These are phyloP conservation scores for Albugo candida DNA, from an alignment of 352 stramenopile species.

Conservation along the genomic window DNA sequence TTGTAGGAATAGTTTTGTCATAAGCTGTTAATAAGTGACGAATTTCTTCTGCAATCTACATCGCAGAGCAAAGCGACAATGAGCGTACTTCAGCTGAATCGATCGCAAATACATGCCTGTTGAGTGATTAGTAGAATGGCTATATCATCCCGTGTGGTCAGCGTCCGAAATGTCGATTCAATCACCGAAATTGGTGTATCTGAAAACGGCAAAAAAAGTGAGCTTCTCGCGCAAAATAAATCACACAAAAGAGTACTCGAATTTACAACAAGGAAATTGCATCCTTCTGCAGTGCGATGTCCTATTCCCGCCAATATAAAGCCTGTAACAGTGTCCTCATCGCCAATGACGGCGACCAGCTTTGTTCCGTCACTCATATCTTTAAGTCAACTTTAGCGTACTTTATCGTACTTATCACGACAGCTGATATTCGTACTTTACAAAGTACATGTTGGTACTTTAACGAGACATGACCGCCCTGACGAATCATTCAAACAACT, in stretches of 20 bases:
- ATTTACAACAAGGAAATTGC: conserved; percentile 97
- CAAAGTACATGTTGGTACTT: no score
- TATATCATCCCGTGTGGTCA: conserved; percentile 90
- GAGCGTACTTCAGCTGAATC: background rate
- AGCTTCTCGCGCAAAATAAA: conserved; percentile 2
- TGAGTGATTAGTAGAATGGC: conserved; percentile 99
- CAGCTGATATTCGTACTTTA: no score
- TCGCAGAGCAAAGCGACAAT: background rate
- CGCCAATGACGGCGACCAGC: conserved; percentile 73
- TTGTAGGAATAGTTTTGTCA: conserved; percentile 94
- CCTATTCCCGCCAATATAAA: conserved; percentile 95
- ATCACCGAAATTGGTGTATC: conserved; percentile 80
- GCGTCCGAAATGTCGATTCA: conserved; percentile 82
- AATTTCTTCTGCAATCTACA: conserved; percentile 91
- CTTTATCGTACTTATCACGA: no score
- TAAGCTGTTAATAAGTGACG: conserved; percentile 96
- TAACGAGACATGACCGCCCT: background rate
- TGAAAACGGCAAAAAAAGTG: conserved; percentile 6
- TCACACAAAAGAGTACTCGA: conserved; percentile 23
- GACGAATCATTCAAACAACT: conserved; percentile 9
- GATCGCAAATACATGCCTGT: conserved; percentile 41
- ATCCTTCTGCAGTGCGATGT: conserved; percentile 86
- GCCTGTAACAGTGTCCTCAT: conserved; percentile 95
- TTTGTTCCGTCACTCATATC: conserved; percentile 65
- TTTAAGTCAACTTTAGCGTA: background rate